Evolutionary conservation across 495 filamentous ascomycete genomes (phyloP).

Genomic region (Aspergillus indologenus): DNA sequence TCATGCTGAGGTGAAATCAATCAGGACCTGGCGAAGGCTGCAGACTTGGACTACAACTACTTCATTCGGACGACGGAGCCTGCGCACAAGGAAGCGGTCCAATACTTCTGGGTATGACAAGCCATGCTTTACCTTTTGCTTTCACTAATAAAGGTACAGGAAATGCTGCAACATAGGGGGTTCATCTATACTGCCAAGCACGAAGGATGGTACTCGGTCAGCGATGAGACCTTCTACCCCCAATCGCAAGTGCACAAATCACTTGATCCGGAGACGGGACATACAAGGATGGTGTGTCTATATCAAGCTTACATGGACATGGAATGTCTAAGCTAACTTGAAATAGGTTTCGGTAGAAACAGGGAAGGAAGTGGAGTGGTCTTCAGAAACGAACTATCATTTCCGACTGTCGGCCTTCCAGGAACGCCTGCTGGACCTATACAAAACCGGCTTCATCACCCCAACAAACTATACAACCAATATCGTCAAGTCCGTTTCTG

Average conservation of each 20-base stretch:
- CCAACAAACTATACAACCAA: slow-evolving; percentile 64
- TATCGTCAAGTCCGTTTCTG: slow-evolving; percentile 63
- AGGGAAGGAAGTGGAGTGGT: slow-evolving; percentile 90
- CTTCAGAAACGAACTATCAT: slow-evolving; percentile 90
- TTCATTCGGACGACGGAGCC: slow-evolving; percentile 90
- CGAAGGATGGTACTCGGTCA: slow-evolving; percentile 93
- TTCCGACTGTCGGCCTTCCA: slow-evolving; percentile 83
- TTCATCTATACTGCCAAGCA: slow-evolving; percentile 85
- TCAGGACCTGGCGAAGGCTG: slow-evolving; percentile 62
- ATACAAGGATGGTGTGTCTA: slow-evolving; percentile 63
- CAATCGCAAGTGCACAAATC: slow-evolving; percentile 66
- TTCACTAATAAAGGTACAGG: slow-evolving; percentile 31
- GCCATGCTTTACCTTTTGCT: neutral
- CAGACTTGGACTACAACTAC: slow-evolving; percentile 68
- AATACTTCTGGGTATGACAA: slow-evolving; percentile 76
- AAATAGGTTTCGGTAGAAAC: slow-evolving; percentile 72
- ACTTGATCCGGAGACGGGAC: slow-evolving; percentile 74
- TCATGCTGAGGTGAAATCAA: neutral
- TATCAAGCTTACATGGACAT: neutral
- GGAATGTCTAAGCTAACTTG: neutral
- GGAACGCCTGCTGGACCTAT: slow-evolving; percentile 73
- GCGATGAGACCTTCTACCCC: slow-evolving; percentile 95
- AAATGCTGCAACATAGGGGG: slow-evolving; percentile 66
- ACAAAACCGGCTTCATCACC: slow-evolving; percentile 69
- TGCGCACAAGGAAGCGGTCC: slow-evolving; percentile 79